phyloP scores from a whole-genome alignment of 352 stramenopile genomes.

The Pythium biforme region DNA sequence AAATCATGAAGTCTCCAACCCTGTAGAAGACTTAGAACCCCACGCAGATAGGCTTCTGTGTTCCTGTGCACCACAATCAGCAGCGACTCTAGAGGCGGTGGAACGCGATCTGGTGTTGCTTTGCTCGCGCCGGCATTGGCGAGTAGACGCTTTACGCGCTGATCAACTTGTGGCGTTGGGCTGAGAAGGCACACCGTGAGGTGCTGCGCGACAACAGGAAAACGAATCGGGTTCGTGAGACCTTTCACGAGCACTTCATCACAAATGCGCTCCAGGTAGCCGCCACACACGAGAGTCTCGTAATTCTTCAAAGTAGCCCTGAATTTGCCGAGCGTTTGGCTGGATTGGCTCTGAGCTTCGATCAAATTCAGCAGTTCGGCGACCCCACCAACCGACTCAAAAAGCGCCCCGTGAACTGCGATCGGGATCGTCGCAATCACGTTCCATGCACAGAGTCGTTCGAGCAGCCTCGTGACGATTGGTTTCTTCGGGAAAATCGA shows the following conservation, averaged over 20 bases:
- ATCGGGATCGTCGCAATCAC: conserved; percentile 73
- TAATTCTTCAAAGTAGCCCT: conserved; percentile 44
- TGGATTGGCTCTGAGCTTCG: conserved; percentile 28
- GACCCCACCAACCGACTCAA: conserved; percentile 76
- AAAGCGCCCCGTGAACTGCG: conserved; percentile 73
- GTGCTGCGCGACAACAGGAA: conserved; percentile 81
- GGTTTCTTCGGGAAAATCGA: conserved; percentile 30
- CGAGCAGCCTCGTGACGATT: conserved; percentile 62
- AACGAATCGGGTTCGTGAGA: conserved; percentile 68
- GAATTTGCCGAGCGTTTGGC: conserved; percentile 29
- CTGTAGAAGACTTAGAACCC: conserved; percentile 67
- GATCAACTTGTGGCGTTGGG: conserved; percentile 50
- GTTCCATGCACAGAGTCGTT: conserved; percentile 57
- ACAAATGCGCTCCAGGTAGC: conserved; percentile 64
- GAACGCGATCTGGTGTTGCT: conserved; percentile 36
- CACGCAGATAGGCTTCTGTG: conserved; percentile 70
- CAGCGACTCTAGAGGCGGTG: conserved; percentile 61
- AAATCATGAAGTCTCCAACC: conserved; percentile 67
- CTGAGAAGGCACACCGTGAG: conserved; percentile 73
- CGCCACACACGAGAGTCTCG: conserved; percentile 36
- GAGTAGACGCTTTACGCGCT: conserved; percentile 75
- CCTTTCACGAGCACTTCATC: conserved; percentile 76
- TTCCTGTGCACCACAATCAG: conserved; percentile 69
- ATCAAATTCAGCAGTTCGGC: conserved; percentile 67
- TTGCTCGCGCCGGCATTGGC: conserved; percentile 52